Evolutionary conservation across 768 basidiomycete genomes (phyloP).

Genomic region (Chlorophyllum brunneum): DNA sequence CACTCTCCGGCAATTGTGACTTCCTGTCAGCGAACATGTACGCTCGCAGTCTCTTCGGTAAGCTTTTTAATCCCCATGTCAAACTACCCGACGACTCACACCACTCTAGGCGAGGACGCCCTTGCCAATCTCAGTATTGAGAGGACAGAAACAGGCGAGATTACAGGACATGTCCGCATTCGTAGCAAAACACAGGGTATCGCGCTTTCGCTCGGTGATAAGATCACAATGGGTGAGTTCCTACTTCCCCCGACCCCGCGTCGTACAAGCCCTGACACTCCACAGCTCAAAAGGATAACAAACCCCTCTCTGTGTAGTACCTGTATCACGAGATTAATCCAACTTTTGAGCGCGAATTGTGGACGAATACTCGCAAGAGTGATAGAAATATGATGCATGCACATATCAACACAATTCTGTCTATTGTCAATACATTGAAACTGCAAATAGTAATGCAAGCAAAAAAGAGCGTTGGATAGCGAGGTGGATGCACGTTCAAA

Average conservation of each 20-base stretch:
- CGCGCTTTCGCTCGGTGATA: slow-evolving; percentile 89
- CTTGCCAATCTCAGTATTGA: slow-evolving; percentile 94
- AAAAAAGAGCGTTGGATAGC: background rate
- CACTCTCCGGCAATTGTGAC: slow-evolving; percentile 92
- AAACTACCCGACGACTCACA: background rate
- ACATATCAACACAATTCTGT: slow-evolving; percentile 1
- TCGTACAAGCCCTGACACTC: background rate
- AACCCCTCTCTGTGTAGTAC: slow-evolving; percentile 30
- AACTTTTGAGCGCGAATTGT: background rate
- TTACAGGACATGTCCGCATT: slow-evolving; percentile 93
- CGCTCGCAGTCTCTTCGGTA: slow-evolving; percentile 90
- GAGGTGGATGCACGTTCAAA: background rate
- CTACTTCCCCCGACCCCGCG: background rate
- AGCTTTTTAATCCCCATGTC: slow-evolving; percentile 22
- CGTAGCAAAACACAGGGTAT: slow-evolving; percentile 98
- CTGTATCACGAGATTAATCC: slow-evolving; percentile 9
- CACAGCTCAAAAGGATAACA: slow-evolving; percentile 39
- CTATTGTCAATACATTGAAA: slow-evolving; percentile 7
- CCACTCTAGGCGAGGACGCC: slow-evolving; percentile 82
- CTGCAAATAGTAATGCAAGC: slow-evolving; percentile 12
- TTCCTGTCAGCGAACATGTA: slow-evolving; percentile 98
- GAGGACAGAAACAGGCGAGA: slow-evolving; percentile 71
- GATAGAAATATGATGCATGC: background rate
- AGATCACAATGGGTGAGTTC: slow-evolving; percentile 61
- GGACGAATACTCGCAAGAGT: too few relatives aligned